Conservation (phyloP, 495 filamentous ascomycete species). For the Neohortaea acidophila region DNA sequence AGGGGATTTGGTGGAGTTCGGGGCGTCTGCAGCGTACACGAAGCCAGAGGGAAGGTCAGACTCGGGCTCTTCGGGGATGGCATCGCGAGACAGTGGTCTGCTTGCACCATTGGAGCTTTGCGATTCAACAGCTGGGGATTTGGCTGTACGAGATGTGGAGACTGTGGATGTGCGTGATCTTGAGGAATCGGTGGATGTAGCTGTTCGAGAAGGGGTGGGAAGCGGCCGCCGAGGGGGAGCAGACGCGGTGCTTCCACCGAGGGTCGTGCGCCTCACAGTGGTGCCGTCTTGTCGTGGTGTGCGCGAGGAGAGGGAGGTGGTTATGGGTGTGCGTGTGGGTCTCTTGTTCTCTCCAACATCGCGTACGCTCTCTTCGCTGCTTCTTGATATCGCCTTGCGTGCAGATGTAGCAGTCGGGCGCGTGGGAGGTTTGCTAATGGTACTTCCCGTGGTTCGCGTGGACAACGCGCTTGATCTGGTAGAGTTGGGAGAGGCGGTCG, state of each 20-base stretch:
- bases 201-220: constrained; percentile 2
- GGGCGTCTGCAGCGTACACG: background rate
- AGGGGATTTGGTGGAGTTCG: background rate
- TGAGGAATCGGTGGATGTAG: constrained; percentile 2
- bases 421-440: constrained; percentile 11
- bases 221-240: constrained; percentile 6
- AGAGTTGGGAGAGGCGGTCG: background rate
- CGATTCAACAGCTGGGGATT: constrained; percentile 3
- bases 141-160: constrained; percentile 1
- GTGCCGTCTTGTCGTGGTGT: background rate
- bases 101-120: constrained; percentile 3
- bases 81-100: background rate
- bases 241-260: constrained; percentile 2
- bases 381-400: background rate
- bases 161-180: background rate
- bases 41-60: background rate
- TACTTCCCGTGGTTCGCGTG: constrained; percentile 7
- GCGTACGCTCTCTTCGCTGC: background rate
- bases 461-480: background rate
- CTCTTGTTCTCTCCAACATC: constrained; percentile 12
- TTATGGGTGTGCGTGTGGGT: constrained; percentile 3
- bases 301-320: background rate
- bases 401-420: constrained; percentile 1
- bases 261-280: constrained; percentile 8
- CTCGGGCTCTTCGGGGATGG: constrained; percentile 14